Evolutionary conservation across 164 flowering plant genomes (phyloP).

Genomic region (Kalanchoe fedtschenkoi): DNA sequence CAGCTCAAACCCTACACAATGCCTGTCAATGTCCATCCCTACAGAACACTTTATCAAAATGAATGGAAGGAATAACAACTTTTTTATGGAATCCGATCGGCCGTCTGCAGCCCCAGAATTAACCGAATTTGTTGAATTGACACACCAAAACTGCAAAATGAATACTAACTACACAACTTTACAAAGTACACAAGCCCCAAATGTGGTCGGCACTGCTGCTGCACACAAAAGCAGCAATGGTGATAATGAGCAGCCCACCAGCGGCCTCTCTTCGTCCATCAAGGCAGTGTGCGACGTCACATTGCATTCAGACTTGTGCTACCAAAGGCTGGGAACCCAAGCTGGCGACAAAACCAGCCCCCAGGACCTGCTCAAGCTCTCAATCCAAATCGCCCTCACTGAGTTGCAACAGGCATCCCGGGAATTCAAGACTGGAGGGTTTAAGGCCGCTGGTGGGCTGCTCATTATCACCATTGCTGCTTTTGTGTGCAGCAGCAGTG

Average conservation of each 20-base stretch:
- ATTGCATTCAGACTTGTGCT: conserved; percentile 39
- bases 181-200: too few relatives aligned
- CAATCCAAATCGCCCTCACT: conserved; percentile 31
- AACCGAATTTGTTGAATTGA: not conserved
- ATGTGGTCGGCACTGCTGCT: conserved; percentile 11
- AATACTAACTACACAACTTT: too few relatives aligned
- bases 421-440: not conserved
- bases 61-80: not conserved
- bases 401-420: conserved; percentile 31
- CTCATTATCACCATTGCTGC: too few relatives aligned
- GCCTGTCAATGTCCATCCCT: not conserved
- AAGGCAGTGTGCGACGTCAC: conserved; percentile 50
- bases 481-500: not conserved
- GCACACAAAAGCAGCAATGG: not conserved
- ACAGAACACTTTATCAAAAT: not conserved
- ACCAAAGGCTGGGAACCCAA: conserved; percentile 13
- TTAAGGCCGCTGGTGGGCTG: not conserved
- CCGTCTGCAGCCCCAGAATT: not conserved
- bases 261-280: conserved; percentile 15
- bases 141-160: too few relatives aligned
- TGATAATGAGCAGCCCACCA: not conserved
- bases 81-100: conserved; percentile 1
- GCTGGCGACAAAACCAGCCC: conserved; percentile 20
- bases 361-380: conserved; percentile 33
- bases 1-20: not conserved